Percentiles rank a stretch among this genome's conserved stretches.
Evolutionary conservation across 495 filamentous ascomycete species (phyloP).

Genomic region (Pseudoneurospora amorphoporcata): DNA sequence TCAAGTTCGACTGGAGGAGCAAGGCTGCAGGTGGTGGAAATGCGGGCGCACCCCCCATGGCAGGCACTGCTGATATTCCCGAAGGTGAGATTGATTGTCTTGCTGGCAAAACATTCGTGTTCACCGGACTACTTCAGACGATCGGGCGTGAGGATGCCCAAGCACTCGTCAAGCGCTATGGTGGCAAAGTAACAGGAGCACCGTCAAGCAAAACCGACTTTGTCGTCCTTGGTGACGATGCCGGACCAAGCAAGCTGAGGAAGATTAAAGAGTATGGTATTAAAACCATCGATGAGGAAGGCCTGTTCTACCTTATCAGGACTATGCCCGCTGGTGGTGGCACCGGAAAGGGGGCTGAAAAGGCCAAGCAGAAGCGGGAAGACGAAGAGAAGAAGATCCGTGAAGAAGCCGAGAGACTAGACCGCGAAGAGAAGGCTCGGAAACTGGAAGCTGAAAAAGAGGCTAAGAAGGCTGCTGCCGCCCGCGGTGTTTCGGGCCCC

Average conservation of each 20-base stretch:
- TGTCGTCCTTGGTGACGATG: slow-evolving; percentile 83
- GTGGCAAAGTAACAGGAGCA: slow-evolving; percentile 76
- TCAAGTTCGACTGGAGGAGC: slow-evolving; percentile 63
- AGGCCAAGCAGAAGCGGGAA: slow-evolving; percentile 69
- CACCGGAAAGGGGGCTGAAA: slow-evolving; percentile 75
- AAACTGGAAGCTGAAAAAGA: slow-evolving; percentile 38
- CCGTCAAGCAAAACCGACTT: slow-evolving; percentile 90
- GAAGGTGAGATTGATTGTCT: slow-evolving; percentile 82
- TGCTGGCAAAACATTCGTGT: slow-evolving; percentile 91
- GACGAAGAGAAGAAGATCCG: slow-evolving; percentile 68
- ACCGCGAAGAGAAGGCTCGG: slow-evolving; percentile 49
- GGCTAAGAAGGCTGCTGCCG: slow-evolving; percentile 34
- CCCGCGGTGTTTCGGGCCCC: slow-evolving; percentile 27
- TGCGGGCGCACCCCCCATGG: slow-evolving; percentile 48
- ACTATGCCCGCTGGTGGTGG: slow-evolving; percentile 79
- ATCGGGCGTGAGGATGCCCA: slow-evolving; percentile 81
- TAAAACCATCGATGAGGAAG: slow-evolving; percentile 89
- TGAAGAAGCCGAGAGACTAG: slow-evolving; percentile 73
- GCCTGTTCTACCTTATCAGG: slow-evolving; percentile 78
- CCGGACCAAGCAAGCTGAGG: slow-evolving; percentile 85
- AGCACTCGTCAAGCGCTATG: slow-evolving; percentile 79
- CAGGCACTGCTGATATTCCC: slow-evolving; percentile 62
- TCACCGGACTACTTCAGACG: slow-evolving; percentile 74
- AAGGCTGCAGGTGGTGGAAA: slow-evolving; percentile 41
- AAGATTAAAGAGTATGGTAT: slow-evolving; percentile 68